Evolutionary conservation across 176 grass and related monocot genomes (phyloP), one percentile per base, ranked within the genome.

Genomic region (Eleusine coracana): DNA sequence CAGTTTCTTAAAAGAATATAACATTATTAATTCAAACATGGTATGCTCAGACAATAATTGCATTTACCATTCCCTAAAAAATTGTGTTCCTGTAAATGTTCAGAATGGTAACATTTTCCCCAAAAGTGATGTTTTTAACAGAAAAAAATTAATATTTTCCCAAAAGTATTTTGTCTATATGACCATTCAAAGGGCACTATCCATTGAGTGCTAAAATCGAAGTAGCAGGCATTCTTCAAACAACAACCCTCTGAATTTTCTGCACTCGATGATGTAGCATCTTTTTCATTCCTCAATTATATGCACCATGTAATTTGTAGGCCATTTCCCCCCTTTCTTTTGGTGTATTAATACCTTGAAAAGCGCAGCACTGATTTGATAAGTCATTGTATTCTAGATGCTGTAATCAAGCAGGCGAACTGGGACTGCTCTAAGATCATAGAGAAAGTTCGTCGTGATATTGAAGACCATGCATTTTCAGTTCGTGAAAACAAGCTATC

Each of bases 341-440:
- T 52, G 13, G 14, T 41, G 14, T 81, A 85, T 34, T 15, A 79
- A 61, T 67, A n/a, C 23, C 60, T 78, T 16, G 20, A 64, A 34
- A 40, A 79, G 18, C 42, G 66, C 59, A 36, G 52, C 39, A 60
- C 41, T 23, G 46, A 63, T 79, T 74, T 90, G 68, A 90, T 56
- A 52, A 79, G 50, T 28, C 51, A 38, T 78, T 61, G 31, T 51
- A 74, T 83, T 82, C 54, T 50, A 94, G 95, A 97, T 76, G 78
- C 82, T 83, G 59, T 88, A 50, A 80, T 97, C 54, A 84, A 92
- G 75, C 88, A 92, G 46, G 88, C 88, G 0, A 73, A 92, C 48
- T 97, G 95, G 95, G 92, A 92, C 78, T 88, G 83, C 77, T 89
- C 81, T 65, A 97, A 85, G 92, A 83, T 91, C 36, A 77, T 85